Percentiles rank a stretch among this genome's conserved stretches.
These are phyloP conservation scores for Arachis hypogaea DNA, from an alignment of 306 rosid species.

Conservation along the genomic window DNA sequence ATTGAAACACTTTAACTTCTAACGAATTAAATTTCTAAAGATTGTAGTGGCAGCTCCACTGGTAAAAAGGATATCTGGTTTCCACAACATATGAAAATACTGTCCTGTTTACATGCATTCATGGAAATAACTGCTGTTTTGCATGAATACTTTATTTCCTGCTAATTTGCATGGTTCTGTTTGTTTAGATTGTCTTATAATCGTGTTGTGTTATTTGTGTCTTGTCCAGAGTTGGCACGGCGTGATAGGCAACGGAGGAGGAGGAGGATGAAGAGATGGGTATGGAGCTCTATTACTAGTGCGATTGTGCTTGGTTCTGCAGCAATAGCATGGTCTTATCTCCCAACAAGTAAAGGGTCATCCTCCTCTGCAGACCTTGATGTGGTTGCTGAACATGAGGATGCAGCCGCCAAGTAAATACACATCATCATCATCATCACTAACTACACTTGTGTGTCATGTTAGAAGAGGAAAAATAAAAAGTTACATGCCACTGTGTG, in stretches of 20 bases:
- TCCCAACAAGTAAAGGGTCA: conserved; percentile 57
- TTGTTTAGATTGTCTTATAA: not conserved
- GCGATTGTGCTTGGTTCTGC: conserved; percentile 67
- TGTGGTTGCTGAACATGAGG: conserved; percentile 48
- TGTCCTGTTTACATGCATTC: not conserved
- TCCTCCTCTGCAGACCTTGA: conserved; percentile 39
- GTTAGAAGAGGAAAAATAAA: conserved; percentile 52
- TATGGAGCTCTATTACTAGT: conserved; percentile 83
- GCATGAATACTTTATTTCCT: conserved; percentile 3
- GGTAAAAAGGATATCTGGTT: not conserved
- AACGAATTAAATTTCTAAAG: not conserved
- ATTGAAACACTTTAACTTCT: not conserved
- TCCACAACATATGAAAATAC: not conserved
- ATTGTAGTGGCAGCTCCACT: not conserved
- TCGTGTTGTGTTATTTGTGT: conserved; percentile 23
- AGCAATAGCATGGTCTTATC: conserved; percentile 77
- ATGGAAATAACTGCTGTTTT: not conserved
- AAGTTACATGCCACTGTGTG: conserved; percentile 49
- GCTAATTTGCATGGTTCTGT: conserved; percentile 1
- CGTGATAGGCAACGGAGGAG: conserved; percentile 70
- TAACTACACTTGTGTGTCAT: conserved; percentile 31
- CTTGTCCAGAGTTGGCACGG: conserved; percentile 68
- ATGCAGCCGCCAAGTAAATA: conserved; percentile 43
- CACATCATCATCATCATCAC: conserved; percentile 23
- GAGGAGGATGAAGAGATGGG: conserved; percentile 78